Base-by-base conservation (phyloP, 495 filamentous ascomycete genomes). In the Astrothelium subdiscretum region DNA sequence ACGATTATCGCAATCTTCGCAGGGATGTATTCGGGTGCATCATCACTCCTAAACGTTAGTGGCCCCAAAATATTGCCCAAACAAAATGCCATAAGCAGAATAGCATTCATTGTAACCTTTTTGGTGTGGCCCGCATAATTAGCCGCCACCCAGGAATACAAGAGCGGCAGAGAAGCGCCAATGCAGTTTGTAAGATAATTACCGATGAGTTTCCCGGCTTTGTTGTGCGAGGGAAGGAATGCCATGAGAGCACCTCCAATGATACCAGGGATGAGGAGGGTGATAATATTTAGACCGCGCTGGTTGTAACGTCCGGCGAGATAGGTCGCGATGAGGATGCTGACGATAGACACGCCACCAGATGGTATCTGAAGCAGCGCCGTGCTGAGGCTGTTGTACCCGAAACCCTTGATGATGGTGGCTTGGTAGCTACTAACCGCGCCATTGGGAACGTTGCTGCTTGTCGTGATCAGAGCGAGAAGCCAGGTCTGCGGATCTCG, bases 61-160 rank as follows among this genome's bases (percentile, higher is more conserved):
- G 85, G 85, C 0, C 85, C 83, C 67, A 87, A 85, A 66, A 84
- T 83, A 54, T 83, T 83, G 0, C 79, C 80, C 13, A 82, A 71
- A 43, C 76, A 77, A 67, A 81, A 82, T 8, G 62, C 43, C 3
- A 59, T 54, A 3, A 35, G 58, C 2, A 64, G 38, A 2, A 60
- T 13, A 13, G 58, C 62, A 26, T 32, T 57, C 35, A 54, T 59
- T 11, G 3, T 27, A 6, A 24, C 48, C 26, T 24, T 20, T 29
- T 83, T 83, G 0, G 81, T 84, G 63, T 83, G 80, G 1, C 81
- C 81, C 11, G 76, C 78, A 5, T 79, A 68, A 59, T 84, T 84
- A 35, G 63, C 54, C 13, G 44, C 60, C 0, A 62, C 27, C 57
- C 77, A 80, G 62, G 77, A 75, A 51, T 83, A 79, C 22, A 79